Base-by-base conservation (phyloP, 2,329 filamentous ascomycete genomes). In the Hypoxylon sp. region DNA sequence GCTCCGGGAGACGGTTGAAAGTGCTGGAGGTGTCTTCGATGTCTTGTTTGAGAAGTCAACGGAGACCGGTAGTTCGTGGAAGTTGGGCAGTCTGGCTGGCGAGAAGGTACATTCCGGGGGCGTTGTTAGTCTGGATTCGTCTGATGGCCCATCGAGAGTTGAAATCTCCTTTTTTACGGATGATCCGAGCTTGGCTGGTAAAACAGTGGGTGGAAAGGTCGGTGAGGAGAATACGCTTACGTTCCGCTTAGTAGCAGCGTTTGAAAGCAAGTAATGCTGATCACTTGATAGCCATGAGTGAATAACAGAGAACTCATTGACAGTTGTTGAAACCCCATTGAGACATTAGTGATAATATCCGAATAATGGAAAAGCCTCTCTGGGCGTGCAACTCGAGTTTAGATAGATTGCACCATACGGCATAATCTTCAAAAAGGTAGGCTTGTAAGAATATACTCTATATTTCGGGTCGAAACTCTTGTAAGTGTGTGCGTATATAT, bases 11-110 rank as follows among this genome's bases (percentile, higher is more conserved):
- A 40, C 42, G 3, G 14, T 65, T 57, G 1, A 70, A 73, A 48
- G 71, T n/a, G 75, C 20, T 55, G 68, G 7, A 61, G 64, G 58
- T 8, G 77, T 74, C 0, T 82, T 81, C 69, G 69, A 76, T 33
- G 77, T 74, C 8, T 40, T 75, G 6, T 53, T 75, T 6, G 69
- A 61, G 5, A 17, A 37, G 30, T 17, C 30, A 14, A 14, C 53
- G 8, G 61, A 53, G n/a, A 6, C 0, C 22, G 40, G 17, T 2
- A 25, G 30, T 3, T 17, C 11, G 49, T 71, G 66, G 66, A 44
- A 55, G 27, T 17, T 69, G 2, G 61, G 67, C 11, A 66, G 42
- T 13, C 31, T 66, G 8, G 49, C 20, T 6, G 64, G 61, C 6
- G 54, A 55, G 35, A 68, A 60, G 14, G 53, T 69, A 5, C 70